Evolutionary conservation across 305 asterid genomes (phyloP).

Genomic region (Fraxinus sp.): DNA sequence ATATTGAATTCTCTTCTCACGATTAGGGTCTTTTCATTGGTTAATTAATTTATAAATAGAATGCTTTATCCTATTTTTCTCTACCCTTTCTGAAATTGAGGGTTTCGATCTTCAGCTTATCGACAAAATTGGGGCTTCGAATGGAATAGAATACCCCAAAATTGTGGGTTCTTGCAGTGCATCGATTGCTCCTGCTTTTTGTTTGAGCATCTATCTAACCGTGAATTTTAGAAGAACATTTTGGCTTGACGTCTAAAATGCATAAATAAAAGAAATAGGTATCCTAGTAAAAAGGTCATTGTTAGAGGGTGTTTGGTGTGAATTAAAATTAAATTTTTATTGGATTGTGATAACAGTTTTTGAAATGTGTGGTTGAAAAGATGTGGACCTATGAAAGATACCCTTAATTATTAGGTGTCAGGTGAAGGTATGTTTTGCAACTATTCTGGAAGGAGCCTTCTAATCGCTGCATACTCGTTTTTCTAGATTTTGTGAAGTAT

Average conservation of each 20-base stretch:
- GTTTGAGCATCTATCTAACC: not conserved
- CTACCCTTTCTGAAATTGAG: not conserved
- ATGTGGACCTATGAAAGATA: no score
- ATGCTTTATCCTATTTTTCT: not conserved
- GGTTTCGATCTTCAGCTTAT: not conserved
- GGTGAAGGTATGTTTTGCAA: not conserved
- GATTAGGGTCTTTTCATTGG: constrained; percentile 19
- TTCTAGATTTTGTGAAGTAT: not conserved
- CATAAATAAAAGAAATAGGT: not conserved
- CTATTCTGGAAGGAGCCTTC: not conserved
- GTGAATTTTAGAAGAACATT: not conserved
- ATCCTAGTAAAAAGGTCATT: no score
- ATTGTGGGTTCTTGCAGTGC: not conserved
- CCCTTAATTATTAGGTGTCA: not conserved
- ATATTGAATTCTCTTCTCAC: not conserved
- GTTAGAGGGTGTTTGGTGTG: no score
- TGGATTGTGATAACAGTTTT: no score
- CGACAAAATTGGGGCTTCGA: not conserved
- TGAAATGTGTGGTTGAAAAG: no score
- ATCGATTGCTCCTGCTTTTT: not conserved
- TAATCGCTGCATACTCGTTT: not conserved
- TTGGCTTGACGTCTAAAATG: not conserved
- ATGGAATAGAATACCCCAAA: not conserved
- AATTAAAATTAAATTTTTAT: no score
- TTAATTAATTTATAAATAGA: not conserved